Evolutionary conservation across 208 protist species (phyloP), one percentile per base, ranked within the genome.

Genomic region (Trypanosoma melophagium): DNA sequence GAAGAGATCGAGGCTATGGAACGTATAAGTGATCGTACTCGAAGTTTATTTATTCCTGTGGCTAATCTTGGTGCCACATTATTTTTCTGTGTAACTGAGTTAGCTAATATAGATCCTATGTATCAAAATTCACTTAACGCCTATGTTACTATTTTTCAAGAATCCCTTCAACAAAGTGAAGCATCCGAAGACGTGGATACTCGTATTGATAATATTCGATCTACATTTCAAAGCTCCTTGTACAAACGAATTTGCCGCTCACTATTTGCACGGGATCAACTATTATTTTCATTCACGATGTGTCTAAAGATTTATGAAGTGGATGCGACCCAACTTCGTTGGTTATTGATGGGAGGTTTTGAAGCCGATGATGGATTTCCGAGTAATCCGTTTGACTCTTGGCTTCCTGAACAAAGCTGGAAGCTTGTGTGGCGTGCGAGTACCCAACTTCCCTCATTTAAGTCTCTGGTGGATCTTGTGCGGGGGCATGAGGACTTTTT

Each of bases 31-130:
- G 97, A 99, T 77, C 90, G 90, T 66, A 98, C 97, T 16, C 92
- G 98, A 42, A 92, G 91, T 63, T 69, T 89, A 49, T 99, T 98
- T 78, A 80, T 92, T 40, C 95, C 95, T 1, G 97, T 99, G 21
- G 98, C 98, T 5, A 87, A 95, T 69, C 87, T 98, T 62, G 97
- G 94, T 40, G 84, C 96, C 7, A 86, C 97, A 21, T 83, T 99
- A 31, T 99, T 99, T 84, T 99, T 99, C 87, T 98, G 97, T 79
- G 94, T 99, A 21, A 96, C 96, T 22, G 97, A 99, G 80, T 83
- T 99, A 51, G 84, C 92, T 13, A 96, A 93, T 70, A 95, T 98
- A 62, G 96, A 98, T 69, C 95, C 94, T 35, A 99, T 99, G 97
- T 99, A 99, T 71, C 96, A 98, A 73, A 98, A 98, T 86, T 98